A percentile compares a stretch with the other conserved stretches of the same genome.
Evolutionary conservation across 805 yeast species (phyloP).

Genomic region (Candida insectorum): DNA sequence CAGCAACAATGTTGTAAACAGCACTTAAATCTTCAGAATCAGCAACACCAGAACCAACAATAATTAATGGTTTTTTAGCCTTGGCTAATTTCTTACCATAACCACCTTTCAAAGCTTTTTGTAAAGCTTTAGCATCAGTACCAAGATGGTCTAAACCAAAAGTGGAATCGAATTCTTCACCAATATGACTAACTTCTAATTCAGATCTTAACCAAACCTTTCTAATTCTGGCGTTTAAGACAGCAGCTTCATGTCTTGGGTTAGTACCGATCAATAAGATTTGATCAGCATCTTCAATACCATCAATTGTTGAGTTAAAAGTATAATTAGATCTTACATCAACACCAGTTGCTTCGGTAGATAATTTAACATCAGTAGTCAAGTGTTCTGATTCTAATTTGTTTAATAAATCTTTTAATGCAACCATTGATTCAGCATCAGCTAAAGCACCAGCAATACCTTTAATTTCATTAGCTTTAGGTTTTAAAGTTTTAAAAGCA

Average conservation of each 20-base stretch:
- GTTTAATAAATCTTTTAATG: slow-evolving; percentile 75
- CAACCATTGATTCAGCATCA: slow-evolving; percentile 81
- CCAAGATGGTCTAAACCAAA: slow-evolving; percentile 67
- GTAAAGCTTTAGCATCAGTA: slow-evolving; percentile 51
- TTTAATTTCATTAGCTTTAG: slow-evolving; percentile 68
- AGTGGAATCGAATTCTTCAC: slow-evolving; percentile 75
- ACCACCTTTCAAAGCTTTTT: slow-evolving; percentile 60
- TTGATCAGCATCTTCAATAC: slow-evolving; percentile 80
- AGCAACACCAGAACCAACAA: slow-evolving; percentile 76
- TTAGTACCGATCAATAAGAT: slow-evolving; percentile 79
- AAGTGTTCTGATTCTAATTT: slow-evolving; percentile 77
- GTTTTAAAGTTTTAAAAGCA: slow-evolving; percentile 53
- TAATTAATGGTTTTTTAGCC: slow-evolving; percentile 74
- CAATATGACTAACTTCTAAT: slow-evolving; percentile 69
- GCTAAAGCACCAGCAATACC: slow-evolving; percentile 79
- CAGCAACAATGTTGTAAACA: slow-evolving; percentile 55
- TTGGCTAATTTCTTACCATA: slow-evolving; percentile 62
- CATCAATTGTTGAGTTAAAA: slow-evolving; percentile 76
- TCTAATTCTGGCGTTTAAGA: slow-evolving; percentile 78
- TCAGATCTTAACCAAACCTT: slow-evolving; percentile 70
- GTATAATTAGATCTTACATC: slow-evolving; percentile 76
- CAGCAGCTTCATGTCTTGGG: slow-evolving; percentile 90
- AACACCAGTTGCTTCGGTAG: slow-evolving; percentile 57
- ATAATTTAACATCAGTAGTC: slow-evolving; percentile 64
- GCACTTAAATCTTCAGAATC: slow-evolving; percentile 65